Evolutionary conservation across 2,329 filamentous ascomycete genomes (phyloP).

Genomic region (Diaporthe sp.): DNA sequence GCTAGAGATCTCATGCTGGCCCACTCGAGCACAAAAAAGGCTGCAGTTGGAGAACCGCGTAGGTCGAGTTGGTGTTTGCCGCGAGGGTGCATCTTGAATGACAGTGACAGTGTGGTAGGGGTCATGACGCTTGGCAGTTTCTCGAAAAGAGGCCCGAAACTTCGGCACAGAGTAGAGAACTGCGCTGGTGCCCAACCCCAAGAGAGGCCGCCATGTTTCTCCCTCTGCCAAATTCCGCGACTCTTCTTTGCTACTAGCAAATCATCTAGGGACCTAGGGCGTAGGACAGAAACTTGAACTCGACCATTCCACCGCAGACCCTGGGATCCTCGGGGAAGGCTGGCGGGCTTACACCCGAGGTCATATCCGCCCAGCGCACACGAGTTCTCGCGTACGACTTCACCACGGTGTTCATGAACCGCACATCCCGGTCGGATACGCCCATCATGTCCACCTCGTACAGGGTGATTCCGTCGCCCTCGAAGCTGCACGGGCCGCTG

Average conservation of each 20-base stretch:
- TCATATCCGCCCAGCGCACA: accelerated
- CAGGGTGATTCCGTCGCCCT: neutral
- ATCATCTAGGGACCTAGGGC: neutral
- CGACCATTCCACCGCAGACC: neutral
- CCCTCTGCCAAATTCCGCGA: neutral
- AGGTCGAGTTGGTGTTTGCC: neutral
- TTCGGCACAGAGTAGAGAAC: too few relatives aligned
- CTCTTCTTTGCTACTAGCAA: neutral
- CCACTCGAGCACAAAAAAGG: neutral
- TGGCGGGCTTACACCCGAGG: too few relatives aligned
- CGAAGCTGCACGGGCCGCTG: neutral
- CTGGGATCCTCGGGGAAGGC: neutral
- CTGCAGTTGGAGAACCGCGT: neutral
- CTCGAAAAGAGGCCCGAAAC: neutral
- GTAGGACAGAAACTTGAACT: neutral
- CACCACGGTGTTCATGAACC: neutral
- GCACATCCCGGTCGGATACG: neutral
- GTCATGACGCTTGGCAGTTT: neutral
- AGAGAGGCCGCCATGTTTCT: neutral
- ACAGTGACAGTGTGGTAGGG: too few relatives aligned
- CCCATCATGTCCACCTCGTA: neutral
- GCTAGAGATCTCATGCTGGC: neutral
- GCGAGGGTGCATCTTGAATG: neutral
- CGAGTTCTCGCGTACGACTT: accelerated
- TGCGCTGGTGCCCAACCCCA: too few relatives aligned